These are phyloP conservation scores for Aspergillus tanneri DNA, from an alignment of 2,329 filamentous ascomycete species.

Conservation along the genomic window DNA sequence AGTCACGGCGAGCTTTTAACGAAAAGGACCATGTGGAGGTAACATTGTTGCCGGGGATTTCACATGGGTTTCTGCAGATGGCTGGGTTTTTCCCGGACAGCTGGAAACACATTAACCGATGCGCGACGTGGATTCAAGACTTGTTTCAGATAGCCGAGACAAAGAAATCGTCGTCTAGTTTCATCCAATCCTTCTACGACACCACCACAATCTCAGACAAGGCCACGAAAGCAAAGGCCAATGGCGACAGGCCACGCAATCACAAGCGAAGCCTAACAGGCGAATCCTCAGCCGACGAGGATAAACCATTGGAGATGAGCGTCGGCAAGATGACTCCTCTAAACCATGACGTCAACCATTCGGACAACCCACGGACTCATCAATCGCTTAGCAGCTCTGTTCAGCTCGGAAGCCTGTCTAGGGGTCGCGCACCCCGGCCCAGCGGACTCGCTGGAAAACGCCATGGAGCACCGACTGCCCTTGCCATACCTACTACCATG, in stretches of 20 bases:
- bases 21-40: slow-evolving; percentile 79
- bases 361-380: background rate
- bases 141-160: slow-evolving; percentile 55
- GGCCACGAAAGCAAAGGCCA: slow-evolving; percentile 10
- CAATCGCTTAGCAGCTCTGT: background rate
- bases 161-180: slow-evolving; percentile 20
- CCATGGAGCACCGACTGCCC: slow-evolving; percentile 19
- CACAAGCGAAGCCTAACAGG: slow-evolving; percentile 49
- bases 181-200: slow-evolving; percentile 14
- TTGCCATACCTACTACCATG: slow-evolving; percentile 15
- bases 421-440: slow-evolving; percentile 10
- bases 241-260: slow-evolving; percentile 31
- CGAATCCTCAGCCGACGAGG: slow-evolving; percentile 75
- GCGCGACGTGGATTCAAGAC: slow-evolving; percentile 77
- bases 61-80: slow-evolving; percentile 92
- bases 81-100: slow-evolving; percentile 83
- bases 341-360: slow-evolving; percentile 24
- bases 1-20: slow-evolving; percentile 59
- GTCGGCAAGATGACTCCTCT: slow-evolving; percentile 47
- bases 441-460: slow-evolving; percentile 12
- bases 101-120: slow-evolving; percentile 80
- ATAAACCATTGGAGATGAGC: slow-evolving; percentile 77
- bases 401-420: slow-evolving; percentile 9
- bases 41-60: slow-evolving; percentile 80
- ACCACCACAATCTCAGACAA: background rate